phyloP scores from a whole-genome alignment of 257 asterid genomes.

The Catharanthus roseus region DNA sequence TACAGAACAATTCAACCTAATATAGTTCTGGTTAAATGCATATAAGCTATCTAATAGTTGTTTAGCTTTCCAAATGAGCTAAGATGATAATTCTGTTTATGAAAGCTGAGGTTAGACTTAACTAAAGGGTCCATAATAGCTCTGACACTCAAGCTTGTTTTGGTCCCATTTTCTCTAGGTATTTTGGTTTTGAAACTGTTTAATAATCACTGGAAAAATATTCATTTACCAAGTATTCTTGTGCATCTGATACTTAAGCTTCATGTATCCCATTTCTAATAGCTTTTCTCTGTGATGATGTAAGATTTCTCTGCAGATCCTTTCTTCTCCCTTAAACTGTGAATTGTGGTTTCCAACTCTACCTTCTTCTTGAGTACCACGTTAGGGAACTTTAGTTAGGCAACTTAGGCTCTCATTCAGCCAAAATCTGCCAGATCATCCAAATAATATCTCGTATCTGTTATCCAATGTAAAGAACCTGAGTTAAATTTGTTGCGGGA shows the following conservation, averaged over 20 bases:
- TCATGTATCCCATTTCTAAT: not conserved
- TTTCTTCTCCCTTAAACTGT: not conserved
- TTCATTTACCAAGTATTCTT: not conserved
- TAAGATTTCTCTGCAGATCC: not conserved
- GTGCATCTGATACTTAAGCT: not conserved
- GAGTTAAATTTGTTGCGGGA: no score
- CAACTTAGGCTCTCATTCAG: no score
- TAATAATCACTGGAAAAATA: not conserved
- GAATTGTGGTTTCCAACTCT: not conserved
- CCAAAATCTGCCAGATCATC: not conserved
- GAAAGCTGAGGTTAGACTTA: not conserved
- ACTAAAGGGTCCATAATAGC: not conserved
- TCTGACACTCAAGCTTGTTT: not conserved
- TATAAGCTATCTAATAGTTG: not conserved
- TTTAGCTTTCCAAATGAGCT: not conserved
- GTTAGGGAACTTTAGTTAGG: not conserved
- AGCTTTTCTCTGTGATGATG: not conserved
- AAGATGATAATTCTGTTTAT: not conserved
- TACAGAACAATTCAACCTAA: not conserved
- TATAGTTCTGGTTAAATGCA: not conserved
- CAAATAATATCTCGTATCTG: not conserved
- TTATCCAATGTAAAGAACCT: conserved; percentile 38
- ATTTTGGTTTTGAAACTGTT: not conserved
- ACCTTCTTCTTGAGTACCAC: no score
- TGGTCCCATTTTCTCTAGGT: not conserved